Evolutionary conservation across 768 basidiomycete genomes (phyloP).

Genomic region (Tulasnella sp.): DNA sequence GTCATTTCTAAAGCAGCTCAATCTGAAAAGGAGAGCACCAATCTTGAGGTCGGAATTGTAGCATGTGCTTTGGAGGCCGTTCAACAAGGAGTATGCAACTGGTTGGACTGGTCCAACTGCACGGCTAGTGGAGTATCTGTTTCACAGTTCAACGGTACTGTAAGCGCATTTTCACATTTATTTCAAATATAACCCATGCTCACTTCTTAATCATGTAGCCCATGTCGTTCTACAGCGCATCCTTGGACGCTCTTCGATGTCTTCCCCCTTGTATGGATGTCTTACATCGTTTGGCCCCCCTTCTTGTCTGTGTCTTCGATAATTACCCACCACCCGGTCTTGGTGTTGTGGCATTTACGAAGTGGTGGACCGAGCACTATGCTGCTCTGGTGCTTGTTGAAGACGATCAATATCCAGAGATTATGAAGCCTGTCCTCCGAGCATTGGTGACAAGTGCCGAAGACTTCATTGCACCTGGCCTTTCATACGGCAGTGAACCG

Average conservation of each 20-base stretch:
- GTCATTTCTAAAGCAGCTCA: too few species aligned
- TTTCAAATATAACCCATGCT: neutral
- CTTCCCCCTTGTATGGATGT: neutral
- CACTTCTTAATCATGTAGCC: neutral
- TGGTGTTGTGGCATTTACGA: neutral
- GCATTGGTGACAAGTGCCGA: neutral
- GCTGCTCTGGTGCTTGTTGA: neutral
- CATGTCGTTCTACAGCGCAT: slow-evolving; percentile 7
- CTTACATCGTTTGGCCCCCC: neutral
- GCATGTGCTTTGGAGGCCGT: too few species aligned
- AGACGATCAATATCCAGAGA: slow-evolving; percentile 11
- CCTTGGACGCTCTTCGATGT: neutral
- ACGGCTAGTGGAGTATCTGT: too few species aligned
- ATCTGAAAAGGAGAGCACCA: too few species aligned
- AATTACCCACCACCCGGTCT: slow-evolving; percentile 11
- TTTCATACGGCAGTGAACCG: neutral
- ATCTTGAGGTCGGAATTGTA: too few species aligned
- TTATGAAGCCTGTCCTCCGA: slow-evolving; percentile 15
- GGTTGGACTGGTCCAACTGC: too few species aligned
- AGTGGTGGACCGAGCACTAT: slow-evolving; percentile 15
- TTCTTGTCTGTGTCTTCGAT: slow-evolving; percentile 13
- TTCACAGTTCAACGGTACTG: slow-evolving; percentile 3
- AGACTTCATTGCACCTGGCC: neutral
- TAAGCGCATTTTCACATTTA: neutral
- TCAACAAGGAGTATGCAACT: too few species aligned